Conservation (phyloP, 2,329 filamentous ascomycete genomes). For the Torrubiella hemipterigena region DNA sequence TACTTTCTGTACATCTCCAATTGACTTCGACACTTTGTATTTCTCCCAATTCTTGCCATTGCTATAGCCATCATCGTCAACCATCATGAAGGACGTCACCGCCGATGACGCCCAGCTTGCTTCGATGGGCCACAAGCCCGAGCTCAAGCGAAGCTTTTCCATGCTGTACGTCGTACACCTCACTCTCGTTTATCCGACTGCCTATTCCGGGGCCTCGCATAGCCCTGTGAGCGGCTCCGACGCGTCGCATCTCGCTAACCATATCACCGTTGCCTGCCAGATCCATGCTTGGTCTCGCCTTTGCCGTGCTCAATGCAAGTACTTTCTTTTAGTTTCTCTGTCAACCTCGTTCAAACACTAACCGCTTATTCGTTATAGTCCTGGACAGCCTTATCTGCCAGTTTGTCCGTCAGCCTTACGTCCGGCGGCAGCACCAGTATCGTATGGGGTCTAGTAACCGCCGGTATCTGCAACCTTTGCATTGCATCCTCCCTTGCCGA, state of each 20-base stretch:
- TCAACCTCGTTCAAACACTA: neutral
- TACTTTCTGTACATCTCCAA: too few relatives aligned
- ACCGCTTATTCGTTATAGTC: conserved; percentile 11
- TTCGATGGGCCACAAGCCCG: conserved; percentile 13
- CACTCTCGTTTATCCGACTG: neutral
- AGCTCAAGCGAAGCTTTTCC: conserved; percentile 14
- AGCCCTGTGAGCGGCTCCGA: too few relatives aligned
- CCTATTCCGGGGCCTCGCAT: neutral
- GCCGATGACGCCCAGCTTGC: conserved; percentile 14
- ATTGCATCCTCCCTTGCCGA: conserved; percentile 57
- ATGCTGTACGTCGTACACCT: conserved; percentile 9
- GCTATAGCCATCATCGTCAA: too few relatives aligned
- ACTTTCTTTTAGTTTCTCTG: neutral
- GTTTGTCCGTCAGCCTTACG: conserved; percentile 39
- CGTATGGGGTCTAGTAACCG: conserved; percentile 48
- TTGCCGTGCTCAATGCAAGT: conserved; percentile 30
- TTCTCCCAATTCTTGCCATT: too few relatives aligned
- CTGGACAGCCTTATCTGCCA: conserved; percentile 33
- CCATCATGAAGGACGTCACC: conserved; percentile 9
- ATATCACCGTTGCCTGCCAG: neutral
- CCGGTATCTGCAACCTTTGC: conserved; percentile 20
- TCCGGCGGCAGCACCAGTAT: conserved; percentile 57
- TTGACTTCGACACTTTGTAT: too few relatives aligned
- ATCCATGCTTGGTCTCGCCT: conserved; percentile 30
- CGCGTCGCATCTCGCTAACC: neutral